Evolutionary conservation across 805 yeast genomes (phyloP).

Genomic region (Candida insectalens): DNA sequence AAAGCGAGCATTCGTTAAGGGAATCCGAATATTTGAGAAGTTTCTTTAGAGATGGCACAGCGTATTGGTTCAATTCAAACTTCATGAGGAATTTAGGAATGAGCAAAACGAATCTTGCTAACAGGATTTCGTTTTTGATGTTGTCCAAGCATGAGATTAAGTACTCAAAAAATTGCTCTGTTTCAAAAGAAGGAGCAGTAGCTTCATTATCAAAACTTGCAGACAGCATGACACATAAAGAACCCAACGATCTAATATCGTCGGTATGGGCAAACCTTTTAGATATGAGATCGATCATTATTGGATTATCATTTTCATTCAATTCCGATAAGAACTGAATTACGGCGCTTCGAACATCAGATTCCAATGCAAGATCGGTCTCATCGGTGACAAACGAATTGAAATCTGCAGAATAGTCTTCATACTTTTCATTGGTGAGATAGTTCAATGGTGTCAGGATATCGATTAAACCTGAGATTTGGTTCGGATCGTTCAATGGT

Average conservation of each 20-base stretch:
- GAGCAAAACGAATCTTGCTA: conserved; percentile 38
- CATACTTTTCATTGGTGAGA: conserved; percentile 32
- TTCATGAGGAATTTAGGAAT: conserved; percentile 51
- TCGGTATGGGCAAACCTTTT: conserved; percentile 8
- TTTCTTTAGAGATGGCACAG: conserved; percentile 16
- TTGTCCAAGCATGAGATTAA: conserved; percentile 8
- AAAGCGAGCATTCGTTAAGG: conserved; percentile 9
- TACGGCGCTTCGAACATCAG: conserved; percentile 50
- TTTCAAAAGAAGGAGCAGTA: conserved; percentile 14
- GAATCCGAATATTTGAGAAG: conserved; percentile 15
- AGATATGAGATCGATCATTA: conserved; percentile 14
- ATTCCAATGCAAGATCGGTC: conserved; percentile 52
- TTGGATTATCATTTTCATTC: conserved; percentile 28
- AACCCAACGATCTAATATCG: conserved; percentile 24
- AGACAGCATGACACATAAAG: conserved; percentile 30
- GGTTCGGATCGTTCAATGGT: conserved; percentile 8
- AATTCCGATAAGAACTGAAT: conserved; percentile 46
- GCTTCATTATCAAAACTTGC: conserved; percentile 33
- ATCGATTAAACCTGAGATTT: conserved; percentile 13
- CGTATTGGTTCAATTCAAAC: conserved; percentile 27
- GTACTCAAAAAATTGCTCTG: conserved; percentile 16
- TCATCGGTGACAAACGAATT: conserved; percentile 67
- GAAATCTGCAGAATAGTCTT: conserved; percentile 49
- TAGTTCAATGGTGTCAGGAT: conserved; percentile 29
- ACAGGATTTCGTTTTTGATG: conserved; percentile 25